These are phyloP conservation scores for Pseudogymnoascus sp. DNA, from an alignment of 2,329 filamentous ascomycete genomes.

Conservation along the genomic window DNA sequence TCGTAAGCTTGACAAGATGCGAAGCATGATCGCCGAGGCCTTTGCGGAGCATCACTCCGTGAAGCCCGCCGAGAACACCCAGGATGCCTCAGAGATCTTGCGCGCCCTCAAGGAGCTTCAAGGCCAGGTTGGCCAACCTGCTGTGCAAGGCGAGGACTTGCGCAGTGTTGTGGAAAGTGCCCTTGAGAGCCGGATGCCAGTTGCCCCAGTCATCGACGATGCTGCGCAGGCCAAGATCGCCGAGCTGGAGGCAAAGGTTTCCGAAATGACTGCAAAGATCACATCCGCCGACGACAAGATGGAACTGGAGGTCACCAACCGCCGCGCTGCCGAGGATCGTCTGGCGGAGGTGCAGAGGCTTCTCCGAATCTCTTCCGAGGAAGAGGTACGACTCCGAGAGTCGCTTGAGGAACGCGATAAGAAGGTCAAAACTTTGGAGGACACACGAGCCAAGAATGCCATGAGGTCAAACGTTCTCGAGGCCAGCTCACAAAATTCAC, in stretches of 20 bases:
- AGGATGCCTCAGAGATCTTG: constrained; percentile 44
- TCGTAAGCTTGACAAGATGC: constrained; percentile 76
- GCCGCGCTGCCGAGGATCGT: constrained; percentile 64
- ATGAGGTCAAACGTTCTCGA: constrained; percentile 63
- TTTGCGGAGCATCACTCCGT: constrained; percentile 49
- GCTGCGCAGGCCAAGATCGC: constrained; percentile 18
- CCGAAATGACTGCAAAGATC: constrained; percentile 63
- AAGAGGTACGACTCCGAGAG: constrained; percentile 58
- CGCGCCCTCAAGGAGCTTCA: constrained; percentile 61
- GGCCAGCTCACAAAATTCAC: constrained; percentile 53
- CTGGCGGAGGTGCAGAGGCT: constrained; percentile 65
- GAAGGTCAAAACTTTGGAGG: constrained; percentile 54
- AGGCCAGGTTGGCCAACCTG: constrained; percentile 41
- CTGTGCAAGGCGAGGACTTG: constrained; percentile 47
- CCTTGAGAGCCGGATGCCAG: constrained; percentile 50
- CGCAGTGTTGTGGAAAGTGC: constrained; percentile 57
- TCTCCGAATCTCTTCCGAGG: constrained; percentile 60
- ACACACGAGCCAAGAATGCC: constrained; percentile 44
- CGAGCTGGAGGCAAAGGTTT: constrained; percentile 44
- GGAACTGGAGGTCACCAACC: constrained; percentile 55
- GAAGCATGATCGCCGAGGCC: constrained; percentile 64
- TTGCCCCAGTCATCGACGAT: constrained; percentile 40
- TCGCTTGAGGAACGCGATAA: constrained; percentile 63
- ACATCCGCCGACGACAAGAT: constrained; percentile 54
- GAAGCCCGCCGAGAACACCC: constrained; percentile 24